Evolutionary conservation across 352 stramenopile genomes (phyloP).

Genomic region (Phytopythium delawarense): DNA sequence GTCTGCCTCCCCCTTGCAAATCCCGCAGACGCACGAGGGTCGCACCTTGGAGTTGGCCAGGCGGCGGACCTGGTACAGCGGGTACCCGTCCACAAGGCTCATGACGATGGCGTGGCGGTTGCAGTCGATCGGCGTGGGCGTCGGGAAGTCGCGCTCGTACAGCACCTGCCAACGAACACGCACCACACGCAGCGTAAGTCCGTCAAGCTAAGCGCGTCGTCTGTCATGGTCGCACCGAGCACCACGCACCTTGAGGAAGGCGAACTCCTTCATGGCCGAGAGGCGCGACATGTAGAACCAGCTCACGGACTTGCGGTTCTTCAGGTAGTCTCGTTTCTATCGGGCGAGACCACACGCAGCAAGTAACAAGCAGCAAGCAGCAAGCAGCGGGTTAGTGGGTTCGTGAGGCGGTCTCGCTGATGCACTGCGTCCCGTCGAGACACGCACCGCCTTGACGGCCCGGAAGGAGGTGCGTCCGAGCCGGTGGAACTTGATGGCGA

Average conservation of each 20-base stretch:
- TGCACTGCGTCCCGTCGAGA: not conserved
- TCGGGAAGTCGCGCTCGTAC: constrained; percentile 96
- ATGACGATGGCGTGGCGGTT: constrained; percentile 99
- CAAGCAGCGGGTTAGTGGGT: not conserved
- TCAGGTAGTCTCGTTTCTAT: constrained; percentile 98
- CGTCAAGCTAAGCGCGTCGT: not conserved
- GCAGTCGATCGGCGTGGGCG: constrained; percentile 95
- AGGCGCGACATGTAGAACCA: constrained; percentile 99
- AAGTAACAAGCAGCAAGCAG: not conserved
- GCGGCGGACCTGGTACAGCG: constrained; percentile 94
- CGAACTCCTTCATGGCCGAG: constrained; percentile 98
- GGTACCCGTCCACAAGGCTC: constrained; percentile 93
- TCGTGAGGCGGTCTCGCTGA: not conserved
- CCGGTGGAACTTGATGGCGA: constrained; percentile 99
- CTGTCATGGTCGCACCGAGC: not conserved
- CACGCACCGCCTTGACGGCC: constrained; percentile 87
- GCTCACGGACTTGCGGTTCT: constrained; percentile 91
- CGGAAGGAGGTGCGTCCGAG: constrained; percentile 98
- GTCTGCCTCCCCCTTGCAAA: not conserved
- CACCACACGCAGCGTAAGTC: not conserved
- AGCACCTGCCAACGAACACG: constrained; percentile 53
- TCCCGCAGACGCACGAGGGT: not conserved
- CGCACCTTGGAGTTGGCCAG: constrained; percentile 86
- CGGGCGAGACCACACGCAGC: too few relatives aligned
- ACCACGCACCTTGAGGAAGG: constrained; percentile 94